A percentile compares a stretch with the other conserved stretches of the same genome.
Evolutionary conservation across 2,329 filamentous ascomycete species (phyloP).

Genomic region (Penicillium sp.): DNA sequence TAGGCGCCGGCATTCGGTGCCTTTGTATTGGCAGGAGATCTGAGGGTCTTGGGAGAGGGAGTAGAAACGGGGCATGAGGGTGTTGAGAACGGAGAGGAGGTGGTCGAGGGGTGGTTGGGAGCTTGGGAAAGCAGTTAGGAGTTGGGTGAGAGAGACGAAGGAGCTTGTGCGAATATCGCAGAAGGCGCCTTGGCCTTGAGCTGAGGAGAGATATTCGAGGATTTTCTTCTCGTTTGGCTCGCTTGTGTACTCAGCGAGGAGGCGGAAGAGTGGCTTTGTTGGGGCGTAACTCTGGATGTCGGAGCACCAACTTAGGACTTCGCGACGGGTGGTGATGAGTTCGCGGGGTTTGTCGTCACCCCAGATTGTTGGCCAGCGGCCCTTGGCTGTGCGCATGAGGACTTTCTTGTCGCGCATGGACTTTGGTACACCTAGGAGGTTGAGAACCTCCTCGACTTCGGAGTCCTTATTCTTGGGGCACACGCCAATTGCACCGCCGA

Average conservation of each 20-base stretch:
- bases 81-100: conserved; percentile 75
- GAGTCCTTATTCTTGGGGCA: conserved; percentile 78
- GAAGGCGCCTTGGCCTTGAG: conserved; percentile 86
- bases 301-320: conserved; percentile 92
- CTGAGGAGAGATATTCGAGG: conserved; percentile 78
- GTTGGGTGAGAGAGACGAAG: conserved; percentile 78
- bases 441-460: conserved; percentile 78
- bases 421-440: conserved; percentile 75
- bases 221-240: conserved; percentile 85
- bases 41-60: conserved; percentile 95
- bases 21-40: conserved; percentile 67
- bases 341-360: conserved; percentile 82
- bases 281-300: conserved; percentile 92
- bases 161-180: conserved; percentile 91
- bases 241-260: conserved; percentile 80
- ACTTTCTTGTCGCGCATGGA: conserved; percentile 82
- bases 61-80: conserved; percentile 97
- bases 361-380: conserved; percentile 97
- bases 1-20: conserved; percentile 70
- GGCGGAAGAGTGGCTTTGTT: conserved; percentile 78
- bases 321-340: conserved; percentile 83
- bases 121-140: conserved; percentile 89
- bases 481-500: conserved; percentile 91
- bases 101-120: conserved; percentile 81
- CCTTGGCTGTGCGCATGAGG: conserved; percentile 71